A percentile compares a stretch with the other conserved stretches of the same genome.
Conservation (phyloP, 192 early-diverging fungal genomes). For the Funneliformis mosseae region DNA sequence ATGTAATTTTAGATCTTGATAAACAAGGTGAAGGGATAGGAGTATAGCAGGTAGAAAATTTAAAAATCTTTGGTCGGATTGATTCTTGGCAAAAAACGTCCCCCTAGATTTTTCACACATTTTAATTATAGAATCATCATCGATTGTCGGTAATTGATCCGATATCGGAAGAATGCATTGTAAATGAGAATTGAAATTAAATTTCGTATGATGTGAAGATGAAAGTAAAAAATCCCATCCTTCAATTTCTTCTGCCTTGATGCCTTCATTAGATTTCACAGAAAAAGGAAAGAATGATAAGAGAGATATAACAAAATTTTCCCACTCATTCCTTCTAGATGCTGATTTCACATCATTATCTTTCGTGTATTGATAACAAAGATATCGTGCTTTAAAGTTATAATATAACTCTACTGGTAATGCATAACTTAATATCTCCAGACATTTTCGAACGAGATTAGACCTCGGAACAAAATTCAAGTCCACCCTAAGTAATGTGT, state of each 20-base stretch:
- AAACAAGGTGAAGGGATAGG: constrained; percentile 53
- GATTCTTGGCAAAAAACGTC: constrained; percentile 29
- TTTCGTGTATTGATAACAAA: constrained; percentile 38
- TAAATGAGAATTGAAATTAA: constrained; percentile 23
- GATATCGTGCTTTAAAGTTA: constrained; percentile 41
- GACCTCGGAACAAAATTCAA: constrained; percentile 44
- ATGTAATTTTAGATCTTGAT: constrained; percentile 57
- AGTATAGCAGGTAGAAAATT: constrained; percentile 45
- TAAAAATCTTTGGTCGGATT: constrained; percentile 26
- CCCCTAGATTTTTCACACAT: constrained; percentile 16
- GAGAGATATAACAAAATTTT: constrained; percentile 41
- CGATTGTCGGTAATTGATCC: background rate
- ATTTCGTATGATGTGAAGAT: background rate
- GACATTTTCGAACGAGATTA: constrained; percentile 41
- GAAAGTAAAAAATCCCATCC: constrained; percentile 6
- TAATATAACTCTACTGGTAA: constrained; percentile 38
- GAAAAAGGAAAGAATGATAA: constrained; percentile 42
- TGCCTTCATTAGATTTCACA: too few relatives aligned
- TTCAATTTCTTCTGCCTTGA: background rate
- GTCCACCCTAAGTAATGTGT: constrained; percentile 34
- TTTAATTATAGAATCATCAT: constrained; percentile 1
- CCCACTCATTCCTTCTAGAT: constrained; percentile 40
- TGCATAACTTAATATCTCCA: constrained; percentile 44
- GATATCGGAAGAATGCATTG: background rate
- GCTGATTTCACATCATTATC: background rate